Evolutionary conservation across 495 filamentous ascomycete genomes (phyloP).

Genomic region (Penicillium arizonense): DNA sequence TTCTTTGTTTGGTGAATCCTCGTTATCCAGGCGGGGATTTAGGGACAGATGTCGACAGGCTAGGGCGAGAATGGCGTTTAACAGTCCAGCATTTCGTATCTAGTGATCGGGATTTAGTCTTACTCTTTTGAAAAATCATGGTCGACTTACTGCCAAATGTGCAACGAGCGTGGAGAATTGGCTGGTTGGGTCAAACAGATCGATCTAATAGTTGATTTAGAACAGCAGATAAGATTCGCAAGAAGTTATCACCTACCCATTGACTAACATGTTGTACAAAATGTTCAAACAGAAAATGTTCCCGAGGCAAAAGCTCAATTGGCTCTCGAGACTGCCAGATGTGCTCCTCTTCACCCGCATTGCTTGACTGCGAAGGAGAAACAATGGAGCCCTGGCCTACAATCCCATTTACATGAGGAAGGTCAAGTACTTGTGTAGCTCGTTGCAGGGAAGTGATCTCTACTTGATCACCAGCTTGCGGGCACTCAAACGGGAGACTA

Average conservation of each 20-base stretch:
- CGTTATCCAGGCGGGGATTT: slow-evolving; percentile 8
- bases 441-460: slow-evolving; percentile 13
- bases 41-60: slow-evolving; percentile 17
- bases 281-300: slow-evolving; percentile 13
- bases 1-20: slow-evolving; percentile 1
- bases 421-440: slow-evolving; percentile 19
- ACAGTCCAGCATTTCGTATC: slow-evolving; percentile 17
- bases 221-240: not conserved
- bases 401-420: not conserved
- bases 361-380: not conserved
- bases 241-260: slow-evolving; percentile 12
- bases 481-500: slow-evolving; percentile 4
- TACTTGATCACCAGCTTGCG: not conserved
- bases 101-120: not conserved
- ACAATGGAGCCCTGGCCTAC: not conserved
- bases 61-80: slow-evolving; percentile 22
- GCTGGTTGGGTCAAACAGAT: slow-evolving; percentile 12
- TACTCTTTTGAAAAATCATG: not conserved
- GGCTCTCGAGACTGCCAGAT: slow-evolving; percentile 19
- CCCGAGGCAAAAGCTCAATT: slow-evolving; percentile 11
- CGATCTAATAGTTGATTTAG: slow-evolving; percentile 8
- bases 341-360: slow-evolving; percentile 1
- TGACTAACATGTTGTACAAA: slow-evolving; percentile 18
- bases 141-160: slow-evolving; percentile 10
- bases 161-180: slow-evolving; percentile 14